Evolutionary conservation across 164 flowering plant genomes (phyloP), one percentile per base, ranked within the genome.

Genomic region (Euptelea pleiosperma): DNA sequence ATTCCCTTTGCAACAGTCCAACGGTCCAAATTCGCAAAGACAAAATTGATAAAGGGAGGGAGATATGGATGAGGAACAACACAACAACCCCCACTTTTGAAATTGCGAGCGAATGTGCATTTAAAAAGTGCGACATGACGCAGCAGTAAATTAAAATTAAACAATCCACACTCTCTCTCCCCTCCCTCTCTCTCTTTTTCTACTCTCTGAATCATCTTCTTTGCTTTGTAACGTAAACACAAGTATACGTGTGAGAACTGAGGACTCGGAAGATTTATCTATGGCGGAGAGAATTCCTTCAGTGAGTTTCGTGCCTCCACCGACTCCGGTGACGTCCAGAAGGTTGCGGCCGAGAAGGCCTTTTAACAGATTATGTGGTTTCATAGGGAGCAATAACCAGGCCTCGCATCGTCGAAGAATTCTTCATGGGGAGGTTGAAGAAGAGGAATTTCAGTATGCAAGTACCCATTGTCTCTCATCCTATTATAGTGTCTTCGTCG

Each of bases 401-500:
- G 28, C 73, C 35, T 66, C 77, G 12, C 66, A 50, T 9, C 60
- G 70, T 9, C 52, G 79, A 46, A 69, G 85, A 64, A 70, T 73
- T 34, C 63, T 72, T 45, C 76, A 55, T 12, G 68, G 80, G 24
- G 80, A 75, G 52, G 82, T 67, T 14, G 84, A 82, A 53, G 78
- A 76, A 28, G 83, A 82, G 46, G 81, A 82, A 10, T 72, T 82
- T 49, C 90, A 73, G 65, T 70, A 67, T 65, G 75, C 75, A 14
- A 77, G 69, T 44, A 57, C 82, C 36, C 81, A 57, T 55, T 87
- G 98, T 57, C 79, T 87, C 31, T 80, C 98, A 0, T 92, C 98
- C 0, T 89, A 89, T 64, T 89, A 89, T 77, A 89, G 98, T 39
- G 96, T 92, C 60, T 92, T 92, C 28, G 96, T 83, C 0, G 98